These are phyloP conservation scores for Chaetomium globosum DNA, from an alignment of 2,329 filamentous ascomycete genomes.

Conservation along the genomic window DNA sequence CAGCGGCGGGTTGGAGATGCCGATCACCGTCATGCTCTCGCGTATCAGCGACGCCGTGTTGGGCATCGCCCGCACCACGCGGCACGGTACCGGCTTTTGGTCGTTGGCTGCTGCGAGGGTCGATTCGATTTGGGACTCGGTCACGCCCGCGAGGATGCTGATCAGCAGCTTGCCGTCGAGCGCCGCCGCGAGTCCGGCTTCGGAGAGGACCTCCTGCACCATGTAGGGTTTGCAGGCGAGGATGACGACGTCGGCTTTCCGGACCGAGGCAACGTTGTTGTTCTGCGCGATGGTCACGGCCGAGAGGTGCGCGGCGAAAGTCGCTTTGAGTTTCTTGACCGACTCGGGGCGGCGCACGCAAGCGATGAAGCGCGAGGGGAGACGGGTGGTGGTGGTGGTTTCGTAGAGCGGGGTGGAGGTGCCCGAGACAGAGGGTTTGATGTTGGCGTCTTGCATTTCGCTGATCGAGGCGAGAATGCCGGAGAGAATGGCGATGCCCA, in stretches of 20 bases:
- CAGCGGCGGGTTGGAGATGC: conserved; percentile 61
- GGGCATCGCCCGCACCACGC: conserved; percentile 78
- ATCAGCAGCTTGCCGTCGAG: conserved; percentile 79
- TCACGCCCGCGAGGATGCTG: conserved; percentile 78
- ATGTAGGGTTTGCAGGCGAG: conserved; percentile 81
- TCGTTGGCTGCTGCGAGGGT: conserved; percentile 59
- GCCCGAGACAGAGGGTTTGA: conserved; percentile 50
- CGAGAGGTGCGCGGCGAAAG: conserved; percentile 64
- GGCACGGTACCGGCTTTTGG: conserved; percentile 50
- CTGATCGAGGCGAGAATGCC: conserved; percentile 73
- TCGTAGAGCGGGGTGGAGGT: conserved; percentile 51
- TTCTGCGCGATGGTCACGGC: conserved; percentile 69
- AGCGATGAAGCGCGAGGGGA: conserved; percentile 77
- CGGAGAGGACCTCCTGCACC: conserved; percentile 67
- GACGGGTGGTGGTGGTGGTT: conserved; percentile 51
- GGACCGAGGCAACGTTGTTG: conserved; percentile 69
- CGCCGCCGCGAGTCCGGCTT: conserved; percentile 69
- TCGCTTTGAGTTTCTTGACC: conserved; percentile 67
- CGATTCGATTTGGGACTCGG: conserved; percentile 66
- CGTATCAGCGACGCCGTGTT: conserved; percentile 80
- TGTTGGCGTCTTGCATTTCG: conserved; percentile 42
- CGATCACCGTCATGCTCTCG: conserved; percentile 82
- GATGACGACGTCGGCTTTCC: conserved; percentile 71
- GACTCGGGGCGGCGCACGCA: conserved; percentile 73
- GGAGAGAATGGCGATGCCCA: conserved; percentile 82